Evolutionary conservation across 441 rosid genomes (phyloP), one percentile per base, ranked within the genome.

Genomic region (Jatropha podagrica): DNA sequence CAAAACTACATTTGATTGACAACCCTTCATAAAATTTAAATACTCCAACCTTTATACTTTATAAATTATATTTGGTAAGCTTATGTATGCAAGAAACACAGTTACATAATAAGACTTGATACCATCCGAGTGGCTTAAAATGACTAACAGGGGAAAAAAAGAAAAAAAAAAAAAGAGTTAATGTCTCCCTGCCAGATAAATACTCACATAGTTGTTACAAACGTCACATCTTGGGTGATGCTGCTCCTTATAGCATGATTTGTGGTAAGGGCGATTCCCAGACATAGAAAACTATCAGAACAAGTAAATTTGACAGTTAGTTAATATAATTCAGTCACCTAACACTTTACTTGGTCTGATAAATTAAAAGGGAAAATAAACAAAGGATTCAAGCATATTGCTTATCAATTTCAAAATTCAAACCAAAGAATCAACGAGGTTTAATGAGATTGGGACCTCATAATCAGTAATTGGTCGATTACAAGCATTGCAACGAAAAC

Each of bases 151-250:
- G 9, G 9, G 46, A 1, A 8, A 42, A 8, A 27, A 27, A 3
- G 65, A 11, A 26, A 27, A 60, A 13, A 60, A 27, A 20, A 23
- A 23, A 14, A 32, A 0, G 23, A 55, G 8, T n/a, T 58, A 20
- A 58, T 23, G 10, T 58, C 23, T 4, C 38, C 40, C 38, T 26
- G 63, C 13, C 13, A 59, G 63, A 26, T 59, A 59, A 72, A 49
- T 27, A 90, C 98, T 93, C 78, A 95, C 99, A 64, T 86, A 93
- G 79, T 89, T 81, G 68, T 68, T 84, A 83, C 99, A 95, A 80
- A 95, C 97, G 83, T 95, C 98, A 69, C 99, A 95, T 83, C 78
- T 91, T 23, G 97, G 99, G 77, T 88, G 95, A 79, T 91, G 83
- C n/a, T 74, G 92, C 79, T 91, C 88, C 89, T 90, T 95, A 76